Evolutionary conservation across 139 green algal genomes (phyloP).

Genomic region (Chlorella sp.): DNA sequence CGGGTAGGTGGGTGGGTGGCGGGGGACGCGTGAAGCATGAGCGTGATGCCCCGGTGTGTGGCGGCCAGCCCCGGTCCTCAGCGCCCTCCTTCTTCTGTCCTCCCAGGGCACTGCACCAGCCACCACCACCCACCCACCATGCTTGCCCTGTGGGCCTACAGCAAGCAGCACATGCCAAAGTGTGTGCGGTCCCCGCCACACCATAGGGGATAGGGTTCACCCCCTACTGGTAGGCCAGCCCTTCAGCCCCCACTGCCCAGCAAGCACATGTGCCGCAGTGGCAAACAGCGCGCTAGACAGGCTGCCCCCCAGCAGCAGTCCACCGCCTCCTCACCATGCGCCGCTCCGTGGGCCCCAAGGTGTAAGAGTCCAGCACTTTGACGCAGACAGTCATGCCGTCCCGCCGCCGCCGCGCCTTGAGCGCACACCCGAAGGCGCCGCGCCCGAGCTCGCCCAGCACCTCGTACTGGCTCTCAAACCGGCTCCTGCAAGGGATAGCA

Average conservation of each 20-base stretch:
- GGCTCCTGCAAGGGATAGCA: background rate
- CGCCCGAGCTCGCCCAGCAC: slow-evolving; percentile 57
- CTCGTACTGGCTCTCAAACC: slow-evolving; percentile 35
- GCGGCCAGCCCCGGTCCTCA: too few relatives aligned
- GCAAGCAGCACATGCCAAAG: too few relatives aligned
- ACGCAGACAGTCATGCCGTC: slow-evolving; percentile 21
- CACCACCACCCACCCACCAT: background rate
- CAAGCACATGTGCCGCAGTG: background rate
- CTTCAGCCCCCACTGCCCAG: background rate
- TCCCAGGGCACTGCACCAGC: too few relatives aligned
- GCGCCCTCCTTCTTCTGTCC: too few relatives aligned
- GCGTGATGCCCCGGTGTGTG: too few relatives aligned
- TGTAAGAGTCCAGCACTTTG: slow-evolving; percentile 25
- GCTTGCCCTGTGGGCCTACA: background rate
- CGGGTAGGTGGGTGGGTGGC: too few relatives aligned
- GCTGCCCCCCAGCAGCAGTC: background rate
- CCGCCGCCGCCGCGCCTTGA: slow-evolving; percentile 33
- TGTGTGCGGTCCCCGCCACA: too few relatives aligned
- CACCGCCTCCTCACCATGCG: slow-evolving; percentile 7
- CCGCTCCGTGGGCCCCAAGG: background rate
- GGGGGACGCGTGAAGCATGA: background rate
- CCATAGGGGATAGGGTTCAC: too few relatives aligned
- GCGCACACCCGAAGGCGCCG: slow-evolving; percentile 62
- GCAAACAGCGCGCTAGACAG: too few relatives aligned
- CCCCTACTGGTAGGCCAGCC: background rate